Conservation (phyloP, 208 protist genomes). For the Herpetomonas tarakana region DNA sequence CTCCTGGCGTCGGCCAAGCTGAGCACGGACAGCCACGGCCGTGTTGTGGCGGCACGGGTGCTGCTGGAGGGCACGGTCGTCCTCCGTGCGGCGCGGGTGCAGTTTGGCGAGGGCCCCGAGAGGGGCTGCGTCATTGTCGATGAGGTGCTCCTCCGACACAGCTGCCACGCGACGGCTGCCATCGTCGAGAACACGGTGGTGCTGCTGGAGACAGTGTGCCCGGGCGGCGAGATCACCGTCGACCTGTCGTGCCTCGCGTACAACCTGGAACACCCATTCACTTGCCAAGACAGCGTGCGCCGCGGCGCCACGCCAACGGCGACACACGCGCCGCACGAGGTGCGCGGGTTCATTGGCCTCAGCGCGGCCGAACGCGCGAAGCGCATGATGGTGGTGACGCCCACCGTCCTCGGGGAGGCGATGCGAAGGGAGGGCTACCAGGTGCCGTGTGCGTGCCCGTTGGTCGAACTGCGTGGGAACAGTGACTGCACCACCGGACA, state of each 20-base stretch:
- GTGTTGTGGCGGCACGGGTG: slow-evolving; percentile 40
- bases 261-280: slow-evolving; percentile 40
- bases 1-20: slow-evolving; percentile 44
- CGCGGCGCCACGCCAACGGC: slow-evolving; percentile 1
- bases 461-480: slow-evolving; percentile 52
- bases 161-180: slow-evolving; percentile 55
- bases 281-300: slow-evolving; percentile 31
- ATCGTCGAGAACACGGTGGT: slow-evolving; percentile 62
- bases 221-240: slow-evolving; percentile 61
- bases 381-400: slow-evolving; percentile 44
- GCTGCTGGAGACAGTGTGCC: slow-evolving; percentile 42
- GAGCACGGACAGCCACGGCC: slow-evolving; percentile 39
- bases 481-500: slow-evolving; percentile 42
- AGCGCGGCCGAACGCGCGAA: slow-evolving; percentile 19
- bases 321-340: slow-evolving; percentile 18
- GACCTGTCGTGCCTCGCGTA: slow-evolving; percentile 71
- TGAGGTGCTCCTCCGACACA: slow-evolving; percentile 64
- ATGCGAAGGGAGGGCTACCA: slow-evolving; percentile 35
- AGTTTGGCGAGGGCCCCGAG: slow-evolving; percentile 17
- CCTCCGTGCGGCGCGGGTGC: slow-evolving; percentile 29
- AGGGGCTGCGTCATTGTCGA: slow-evolving; percentile 32
- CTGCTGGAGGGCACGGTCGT: slow-evolving; percentile 48
- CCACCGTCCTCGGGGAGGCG: slow-evolving; percentile 44
- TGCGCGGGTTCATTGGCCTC: slow-evolving; percentile 55
- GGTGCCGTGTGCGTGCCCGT: slow-evolving; percentile 30